Evolutionary conservation across 768 basidiomycete genomes (phyloP).

Genomic region (Mycena crocata): DNA sequence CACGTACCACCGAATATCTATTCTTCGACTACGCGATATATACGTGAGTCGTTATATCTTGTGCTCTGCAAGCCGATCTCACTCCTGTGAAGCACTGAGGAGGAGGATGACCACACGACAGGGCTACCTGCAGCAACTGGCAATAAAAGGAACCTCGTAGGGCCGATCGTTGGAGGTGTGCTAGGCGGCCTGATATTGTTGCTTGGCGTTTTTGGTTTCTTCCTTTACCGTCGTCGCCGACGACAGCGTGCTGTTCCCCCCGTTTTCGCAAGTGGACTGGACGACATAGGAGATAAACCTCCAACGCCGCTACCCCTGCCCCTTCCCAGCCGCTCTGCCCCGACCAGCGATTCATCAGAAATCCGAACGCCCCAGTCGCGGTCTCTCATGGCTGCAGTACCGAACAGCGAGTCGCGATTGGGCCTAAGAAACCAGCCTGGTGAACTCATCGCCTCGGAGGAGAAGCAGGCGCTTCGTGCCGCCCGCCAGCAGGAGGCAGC

Average conservation of each 20-base stretch:
- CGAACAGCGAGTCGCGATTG: no score
- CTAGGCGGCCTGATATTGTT: constrained; percentile 17
- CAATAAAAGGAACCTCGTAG: constrained; percentile 20
- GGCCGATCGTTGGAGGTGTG: constrained; percentile 20
- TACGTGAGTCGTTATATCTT: constrained; percentile 13
- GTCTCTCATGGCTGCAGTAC: no score
- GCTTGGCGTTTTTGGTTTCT: constrained; percentile 16
- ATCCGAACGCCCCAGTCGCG: no score
- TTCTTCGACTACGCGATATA: constrained; percentile 23
- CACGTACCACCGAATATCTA: constrained; percentile 5
- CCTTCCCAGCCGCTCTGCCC: constrained; percentile 12
- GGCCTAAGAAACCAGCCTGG: no score
- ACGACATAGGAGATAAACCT: no score
- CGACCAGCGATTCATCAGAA: no score
- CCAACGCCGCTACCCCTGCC: background rate
- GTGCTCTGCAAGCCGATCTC: constrained; percentile 7
- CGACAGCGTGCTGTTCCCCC: constrained; percentile 8
- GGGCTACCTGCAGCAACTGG: background rate
- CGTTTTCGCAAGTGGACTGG: no score
- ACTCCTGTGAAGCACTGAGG: constrained; percentile 2
- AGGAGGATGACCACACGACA: constrained; percentile 8
- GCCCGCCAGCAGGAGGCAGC: no score
- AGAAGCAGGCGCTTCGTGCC: background rate
- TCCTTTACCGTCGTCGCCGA: constrained; percentile 13
- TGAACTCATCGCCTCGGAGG: constrained; percentile 3